Base-by-base conservation (phyloP, 164 flowering plant genomes). In the Magnolia sinica region DNA sequence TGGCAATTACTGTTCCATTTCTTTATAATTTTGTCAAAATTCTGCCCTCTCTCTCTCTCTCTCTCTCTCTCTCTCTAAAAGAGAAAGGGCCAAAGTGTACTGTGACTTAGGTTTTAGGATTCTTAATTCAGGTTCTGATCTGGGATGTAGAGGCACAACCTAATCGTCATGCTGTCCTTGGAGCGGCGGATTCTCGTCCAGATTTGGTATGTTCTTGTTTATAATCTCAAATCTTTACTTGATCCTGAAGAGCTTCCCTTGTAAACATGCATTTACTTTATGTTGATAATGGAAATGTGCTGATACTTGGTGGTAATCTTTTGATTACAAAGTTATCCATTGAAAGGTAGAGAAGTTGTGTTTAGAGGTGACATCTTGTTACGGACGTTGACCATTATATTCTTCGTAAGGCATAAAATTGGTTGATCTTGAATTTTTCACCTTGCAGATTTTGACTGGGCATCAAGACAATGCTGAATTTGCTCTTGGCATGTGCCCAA, bases 141-240 rank as follows among this genome's bases (percentile, higher is more conserved):
- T 95, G 99, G 99, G 98, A 96, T 77, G 87, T 96, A 64, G 97
- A 94, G 78, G 83, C 87, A 75, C 99, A 95, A 81, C 95, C 99
- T 55, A 95, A 91, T 82, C 96, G 98, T 64, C 99, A 92, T 83
- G 95, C 98, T 78, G 91, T 89, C 49, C 87, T 87, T 71, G 99
- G 99, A 78, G 92, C 95, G 49, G 77, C 92, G 22, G 88, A 84
- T 63, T 95, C 99, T 72, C 92, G 88, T 66, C 99, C 99, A 73
- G 97, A 95, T 86, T 80, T 95, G 92, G 85, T 84, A 8, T 29
- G 76, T 68, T 74, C 20, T 14, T 50, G 13, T 24, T 50, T 61
- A 27, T 23, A 67, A 20, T 18, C 27, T 61, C 23, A 49, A 19
- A 49, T 7, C 20, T 31, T 20, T 22, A 4, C 20, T 13, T 59